Conservation (phyloP, 2,329 filamentous ascomycete species). For the Fusarium caatingaense region DNA sequence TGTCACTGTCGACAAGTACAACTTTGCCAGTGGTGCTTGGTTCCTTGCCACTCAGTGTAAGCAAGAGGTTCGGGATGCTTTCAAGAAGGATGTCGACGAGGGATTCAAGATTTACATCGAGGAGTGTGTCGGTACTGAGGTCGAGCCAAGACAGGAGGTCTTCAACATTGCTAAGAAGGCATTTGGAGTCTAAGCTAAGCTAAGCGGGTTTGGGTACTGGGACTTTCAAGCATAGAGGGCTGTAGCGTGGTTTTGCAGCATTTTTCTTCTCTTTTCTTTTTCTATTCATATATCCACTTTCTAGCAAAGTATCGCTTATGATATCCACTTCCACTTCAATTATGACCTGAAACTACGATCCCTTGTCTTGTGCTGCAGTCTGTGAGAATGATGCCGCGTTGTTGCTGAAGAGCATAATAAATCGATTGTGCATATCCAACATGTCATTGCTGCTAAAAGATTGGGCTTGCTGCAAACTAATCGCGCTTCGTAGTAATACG, state of each 20-base stretch:
- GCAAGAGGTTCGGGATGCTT: conserved; percentile 46
- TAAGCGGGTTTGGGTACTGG: conserved; percentile 32
- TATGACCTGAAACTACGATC: neutral
- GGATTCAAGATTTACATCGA: conserved; percentile 60
- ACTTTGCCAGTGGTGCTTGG: conserved; percentile 66
- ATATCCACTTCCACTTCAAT: neutral
- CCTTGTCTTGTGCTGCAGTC: neutral
- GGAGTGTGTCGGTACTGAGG: conserved; percentile 57
- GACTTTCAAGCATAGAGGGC: neutral
- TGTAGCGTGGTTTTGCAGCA: neutral
- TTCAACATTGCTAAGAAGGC: conserved; percentile 61
- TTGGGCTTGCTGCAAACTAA: neutral
- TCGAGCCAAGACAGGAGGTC: conserved; percentile 52
- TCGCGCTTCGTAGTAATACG: neutral
- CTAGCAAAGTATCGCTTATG: neutral
- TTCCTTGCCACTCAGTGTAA: conserved; percentile 60
- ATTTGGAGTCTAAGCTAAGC: conserved; percentile 48
- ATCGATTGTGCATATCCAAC: neutral
- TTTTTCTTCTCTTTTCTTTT: neutral
- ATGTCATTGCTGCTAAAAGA: neutral
- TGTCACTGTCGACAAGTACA: conserved; percentile 61
- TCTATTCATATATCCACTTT: neutral
- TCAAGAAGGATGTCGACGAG: conserved; percentile 53
- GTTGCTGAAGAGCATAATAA: neutral
- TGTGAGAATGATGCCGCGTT: neutral